Conservation (phyloP, 805 yeast genomes). For the Candida verbasci region DNA sequence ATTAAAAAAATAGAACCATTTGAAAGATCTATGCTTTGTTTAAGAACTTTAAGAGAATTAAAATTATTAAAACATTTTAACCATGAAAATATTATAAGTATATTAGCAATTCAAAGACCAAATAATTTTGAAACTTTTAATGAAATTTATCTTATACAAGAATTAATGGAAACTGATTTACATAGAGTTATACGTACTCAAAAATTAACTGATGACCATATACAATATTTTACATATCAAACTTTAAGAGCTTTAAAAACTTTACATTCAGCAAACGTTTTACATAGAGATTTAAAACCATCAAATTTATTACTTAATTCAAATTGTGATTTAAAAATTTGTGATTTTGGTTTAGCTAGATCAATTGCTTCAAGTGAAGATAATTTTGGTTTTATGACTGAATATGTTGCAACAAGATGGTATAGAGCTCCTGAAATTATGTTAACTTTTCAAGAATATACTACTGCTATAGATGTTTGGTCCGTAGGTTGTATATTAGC, state of each 20-base stretch:
- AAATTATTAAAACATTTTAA: constrained; percentile 84
- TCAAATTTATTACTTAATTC: constrained; percentile 80
- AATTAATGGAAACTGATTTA: constrained; percentile 82
- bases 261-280: constrained; percentile 88
- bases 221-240: constrained; percentile 90
- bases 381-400: constrained; percentile 83
- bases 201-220: constrained; percentile 82
- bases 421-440: constrained; percentile 96
- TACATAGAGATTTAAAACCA: constrained; percentile 92
- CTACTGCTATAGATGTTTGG: constrained; percentile 96
- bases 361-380: constrained; percentile 59
- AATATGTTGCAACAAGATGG: constrained; percentile 97
- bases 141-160: constrained; percentile 87
- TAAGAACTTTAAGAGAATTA: constrained; percentile 85
- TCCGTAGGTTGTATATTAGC: constrained; percentile 95
- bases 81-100: constrained; percentile 89
- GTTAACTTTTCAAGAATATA: constrained; percentile 89
- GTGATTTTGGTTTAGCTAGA: constrained; percentile 91
- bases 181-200: constrained; percentile 82
- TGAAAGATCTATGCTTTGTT: constrained; percentile 81
- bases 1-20: constrained; percentile 93
- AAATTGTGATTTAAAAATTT: constrained; percentile 88
- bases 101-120: constrained; percentile 87
- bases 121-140: constrained; percentile 66
- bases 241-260: constrained; percentile 86